phyloP scores from a whole-genome alignment of 2,329 filamentous ascomycete species.

The Pseudogymnoascus sp. region DNA sequence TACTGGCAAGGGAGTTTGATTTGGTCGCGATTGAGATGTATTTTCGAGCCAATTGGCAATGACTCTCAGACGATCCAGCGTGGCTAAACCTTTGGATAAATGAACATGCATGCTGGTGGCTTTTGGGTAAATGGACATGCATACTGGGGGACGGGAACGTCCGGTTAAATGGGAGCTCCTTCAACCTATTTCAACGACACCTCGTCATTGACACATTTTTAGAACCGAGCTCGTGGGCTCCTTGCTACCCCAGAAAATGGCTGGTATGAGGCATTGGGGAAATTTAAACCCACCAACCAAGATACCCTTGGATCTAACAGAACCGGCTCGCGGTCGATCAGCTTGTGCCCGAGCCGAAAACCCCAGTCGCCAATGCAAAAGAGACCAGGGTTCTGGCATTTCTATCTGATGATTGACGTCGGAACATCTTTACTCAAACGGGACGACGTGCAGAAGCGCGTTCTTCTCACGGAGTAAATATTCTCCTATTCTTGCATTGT shows the following conservation, averaged over 20 bases:
- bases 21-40: neutral
- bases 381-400: neutral
- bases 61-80: neutral
- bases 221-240: neutral
- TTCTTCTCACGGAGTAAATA: constrained; percentile 4
- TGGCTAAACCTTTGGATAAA: neutral
- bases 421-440: neutral
- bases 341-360: neutral
- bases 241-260: neutral
- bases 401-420: neutral
- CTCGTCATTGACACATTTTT: neutral
- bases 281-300: constrained; percentile 3
- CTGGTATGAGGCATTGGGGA: neutral
- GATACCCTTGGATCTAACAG: neutral
- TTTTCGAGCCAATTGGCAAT: neutral
- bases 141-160: neutral
- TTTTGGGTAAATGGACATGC: neutral
- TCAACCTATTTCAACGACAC: neutral
- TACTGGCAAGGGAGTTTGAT: neutral
- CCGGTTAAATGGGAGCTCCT: neutral
- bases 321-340: neutral
- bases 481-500: neutral
- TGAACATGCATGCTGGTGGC: neutral
- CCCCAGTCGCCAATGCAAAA: neutral
- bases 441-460: neutral